A percentile compares a stretch with the other conserved stretches of the same genome.
Evolutionary conservation across 169 alveolate species (phyloP).

Genomic region (Perkinsus olseni): DNA sequence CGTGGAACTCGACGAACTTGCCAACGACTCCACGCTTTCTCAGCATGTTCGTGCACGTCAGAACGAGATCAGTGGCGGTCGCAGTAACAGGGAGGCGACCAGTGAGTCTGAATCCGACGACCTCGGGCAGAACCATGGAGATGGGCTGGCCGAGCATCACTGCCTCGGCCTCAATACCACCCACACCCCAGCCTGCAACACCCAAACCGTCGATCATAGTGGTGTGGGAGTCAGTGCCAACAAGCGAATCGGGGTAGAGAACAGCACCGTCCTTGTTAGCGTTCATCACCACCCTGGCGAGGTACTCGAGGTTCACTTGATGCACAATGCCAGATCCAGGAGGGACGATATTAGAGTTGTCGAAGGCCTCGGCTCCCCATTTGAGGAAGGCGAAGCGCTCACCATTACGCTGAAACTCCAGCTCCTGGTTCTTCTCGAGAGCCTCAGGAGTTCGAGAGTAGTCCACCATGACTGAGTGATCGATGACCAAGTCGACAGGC

Average conservation of each 20-base stretch:
- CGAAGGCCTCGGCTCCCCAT: constrained; percentile 91
- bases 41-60: constrained; percentile 63
- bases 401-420: constrained; percentile 79
- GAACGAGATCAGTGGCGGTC: constrained; percentile 88
- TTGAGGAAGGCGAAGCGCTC: constrained; percentile 87
- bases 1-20: constrained; percentile 88
- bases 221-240: constrained; percentile 94
- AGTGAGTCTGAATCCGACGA: constrained; percentile 85
- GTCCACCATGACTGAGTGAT: constrained; percentile 93
- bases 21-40: constrained; percentile 93
- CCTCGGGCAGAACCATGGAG: constrained; percentile 91
- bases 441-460: constrained; percentile 74
- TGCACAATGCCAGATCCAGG: constrained; percentile 96
- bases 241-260: constrained; percentile 82
- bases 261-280: constrained; percentile 33
- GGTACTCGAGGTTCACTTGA: constrained; percentile 78
- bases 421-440: constrained; percentile 73
- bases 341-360: constrained; percentile 85
- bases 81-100: constrained; percentile 70
- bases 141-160: constrained; percentile 93
- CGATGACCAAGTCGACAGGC: constrained; percentile 90
- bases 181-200: constrained; percentile 91
- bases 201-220: constrained; percentile 95
- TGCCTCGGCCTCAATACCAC: constrained; percentile 98
- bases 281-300: constrained; percentile 63